phyloP scores from a whole-genome alignment of 805 yeast species.

The Saccharomyces eubayanus region DNA sequence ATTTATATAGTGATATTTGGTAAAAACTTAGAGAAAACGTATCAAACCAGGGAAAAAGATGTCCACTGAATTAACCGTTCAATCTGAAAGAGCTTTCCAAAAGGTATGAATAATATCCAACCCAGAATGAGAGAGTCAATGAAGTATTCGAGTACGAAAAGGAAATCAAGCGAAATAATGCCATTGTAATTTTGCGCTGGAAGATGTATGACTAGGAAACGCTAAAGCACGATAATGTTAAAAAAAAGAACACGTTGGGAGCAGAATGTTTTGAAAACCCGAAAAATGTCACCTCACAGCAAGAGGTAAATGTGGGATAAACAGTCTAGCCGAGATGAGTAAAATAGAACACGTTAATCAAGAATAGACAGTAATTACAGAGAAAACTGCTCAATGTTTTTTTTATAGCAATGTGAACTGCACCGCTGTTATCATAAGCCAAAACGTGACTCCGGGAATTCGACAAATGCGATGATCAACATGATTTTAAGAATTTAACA shows the following conservation, averaged over 20 bases:
- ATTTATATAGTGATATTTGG: not conserved
- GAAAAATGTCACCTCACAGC: not conserved
- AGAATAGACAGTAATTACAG: not conserved
- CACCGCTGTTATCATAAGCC: too few species aligned
- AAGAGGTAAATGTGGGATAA: not conserved
- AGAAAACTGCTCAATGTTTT: not conserved
- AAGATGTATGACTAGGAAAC: too few species aligned
- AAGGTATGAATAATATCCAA: slow-evolving; percentile 58
- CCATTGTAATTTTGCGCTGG: not conserved
- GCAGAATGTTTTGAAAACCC: not conserved
- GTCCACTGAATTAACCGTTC: slow-evolving; percentile 99
- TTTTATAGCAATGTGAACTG: too few species aligned
- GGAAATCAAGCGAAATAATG: not conserved
- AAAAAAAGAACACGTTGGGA: not conserved
- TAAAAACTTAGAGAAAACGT: not conserved
- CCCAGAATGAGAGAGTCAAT: not conserved
- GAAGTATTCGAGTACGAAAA: not conserved
- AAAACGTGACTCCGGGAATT: too few species aligned
- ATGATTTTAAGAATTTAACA: too few species aligned
- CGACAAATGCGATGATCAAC: not conserved
- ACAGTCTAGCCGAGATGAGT: too few species aligned
- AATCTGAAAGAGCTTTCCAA: slow-evolving; percentile 99
- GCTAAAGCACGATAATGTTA: not conserved
- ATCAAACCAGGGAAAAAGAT: slow-evolving; percentile 42
- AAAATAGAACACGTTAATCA: not conserved